These are phyloP conservation scores for Xylariaceae sp. DNA, from an alignment of 2,329 filamentous ascomycete genomes.

Conservation along the genomic window DNA sequence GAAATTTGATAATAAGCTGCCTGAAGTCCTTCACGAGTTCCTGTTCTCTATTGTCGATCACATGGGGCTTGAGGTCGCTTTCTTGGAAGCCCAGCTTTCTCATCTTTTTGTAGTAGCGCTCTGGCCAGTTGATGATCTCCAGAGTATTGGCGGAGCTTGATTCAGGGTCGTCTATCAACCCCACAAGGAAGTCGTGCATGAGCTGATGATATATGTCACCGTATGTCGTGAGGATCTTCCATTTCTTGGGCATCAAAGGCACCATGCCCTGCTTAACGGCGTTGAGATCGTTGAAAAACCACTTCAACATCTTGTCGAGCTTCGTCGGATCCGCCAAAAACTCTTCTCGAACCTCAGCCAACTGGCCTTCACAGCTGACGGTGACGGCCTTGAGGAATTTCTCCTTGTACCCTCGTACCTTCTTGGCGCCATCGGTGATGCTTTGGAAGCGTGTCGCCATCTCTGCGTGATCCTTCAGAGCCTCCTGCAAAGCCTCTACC, in stretches of 20 bases:
- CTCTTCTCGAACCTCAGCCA: conserved; percentile 61
- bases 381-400: conserved; percentile 82
- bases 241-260: conserved; percentile 86
- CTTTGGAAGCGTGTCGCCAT: conserved; percentile 90
- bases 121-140: conserved; percentile 88
- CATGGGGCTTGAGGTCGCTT: conserved; percentile 71
- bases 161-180: conserved; percentile 74
- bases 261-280: conserved; percentile 91
- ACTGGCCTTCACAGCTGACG: conserved; percentile 64
- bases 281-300: conserved; percentile 97
- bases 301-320: conserved; percentile 82
- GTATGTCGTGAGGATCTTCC: conserved; percentile 90
- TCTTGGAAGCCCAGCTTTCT: conserved; percentile 73
- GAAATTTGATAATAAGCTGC: conserved; percentile 86
- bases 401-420: conserved; percentile 90
- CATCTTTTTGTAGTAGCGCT: conserved; percentile 97
- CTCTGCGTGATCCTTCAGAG: conserved; percentile 91
- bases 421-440: conserved; percentile 88
- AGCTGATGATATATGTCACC: conserved; percentile 82
- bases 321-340: conserved; percentile 78
- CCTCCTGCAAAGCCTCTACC: conserved; percentile 85
- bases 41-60: conserved; percentile 82
- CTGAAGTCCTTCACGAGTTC: conserved; percentile 93
- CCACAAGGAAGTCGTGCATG: conserved; percentile 91
- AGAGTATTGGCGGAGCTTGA: conserved; percentile 82